These are phyloP conservation scores for Angomonas deanei DNA, from an alignment of 208 protist species.

Conservation along the genomic window DNA sequence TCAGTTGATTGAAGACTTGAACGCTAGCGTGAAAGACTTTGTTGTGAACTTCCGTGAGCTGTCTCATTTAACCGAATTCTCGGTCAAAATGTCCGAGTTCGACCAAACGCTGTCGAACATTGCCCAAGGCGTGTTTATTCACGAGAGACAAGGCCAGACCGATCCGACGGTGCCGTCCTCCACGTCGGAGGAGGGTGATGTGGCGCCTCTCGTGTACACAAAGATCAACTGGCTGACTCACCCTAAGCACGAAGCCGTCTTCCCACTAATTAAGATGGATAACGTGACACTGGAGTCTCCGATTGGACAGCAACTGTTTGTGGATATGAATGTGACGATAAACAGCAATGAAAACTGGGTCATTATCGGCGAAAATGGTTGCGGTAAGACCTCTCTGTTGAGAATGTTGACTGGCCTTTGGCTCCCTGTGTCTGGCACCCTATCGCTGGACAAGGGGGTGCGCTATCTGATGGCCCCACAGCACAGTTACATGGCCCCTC, in stretches of 20 bases:
- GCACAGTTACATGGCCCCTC: conserved; percentile 76
- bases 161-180: conserved; percentile 4
- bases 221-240: conserved; percentile 14
- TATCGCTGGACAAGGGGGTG: conserved; percentile 37
- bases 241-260: conserved; percentile 2
- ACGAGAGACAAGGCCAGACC: conserved; percentile 3
- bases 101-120: conserved; percentile 74
- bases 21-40: conserved; percentile 74
- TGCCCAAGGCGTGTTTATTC: conserved; percentile 52
- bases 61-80: conserved; percentile 78
- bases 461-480: conserved; percentile 67
- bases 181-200: not conserved
- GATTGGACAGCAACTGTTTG: conserved; percentile 49
- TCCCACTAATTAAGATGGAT: conserved; percentile 48
- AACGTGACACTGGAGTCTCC: conserved; percentile 53
- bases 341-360: conserved; percentile 71
- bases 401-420: conserved; percentile 82
- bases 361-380: conserved; percentile 79
- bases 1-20: conserved; percentile 80
- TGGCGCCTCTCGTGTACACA: conserved; percentile 36
- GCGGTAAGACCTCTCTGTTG: conserved; percentile 81
- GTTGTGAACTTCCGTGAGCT: conserved; percentile 85
- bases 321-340: conserved; percentile 48
- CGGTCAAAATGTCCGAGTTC: conserved; percentile 69
- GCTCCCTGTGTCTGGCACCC: conserved; percentile 42